Evolutionary conservation across 148 eudicot species (phyloP), one percentile per base, ranked within the genome.

Genomic region (Agrostemma githago): DNA sequence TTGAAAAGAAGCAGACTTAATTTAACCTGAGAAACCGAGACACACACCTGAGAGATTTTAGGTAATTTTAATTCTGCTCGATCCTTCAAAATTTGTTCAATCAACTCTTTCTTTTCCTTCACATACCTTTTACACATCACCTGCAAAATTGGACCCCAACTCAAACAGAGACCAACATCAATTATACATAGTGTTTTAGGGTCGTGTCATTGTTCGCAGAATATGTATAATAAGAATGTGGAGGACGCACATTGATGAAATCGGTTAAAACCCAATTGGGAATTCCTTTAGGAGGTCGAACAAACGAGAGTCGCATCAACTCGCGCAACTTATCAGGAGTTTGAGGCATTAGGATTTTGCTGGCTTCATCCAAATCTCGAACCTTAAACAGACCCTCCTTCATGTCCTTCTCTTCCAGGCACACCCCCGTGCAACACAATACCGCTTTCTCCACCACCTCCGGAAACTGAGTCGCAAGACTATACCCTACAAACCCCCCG

Each of bases 401-500:
- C 92, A 93, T 72, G 79, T 93, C 96, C 82, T 77, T 83, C 82
- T 90, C 96, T 86, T 93, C 94, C 82, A 93, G 82, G 71, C 91
- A 89, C 57, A 93, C 92, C 8, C 98, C 98, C 0, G 92, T 43
- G 54, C 97, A 91, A 61, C 97, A 89, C 34, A 91, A 48, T 81
- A 85, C 98, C 73, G 88, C 74, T 87, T 79, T 88, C 81, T 91
- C 97, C 62, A 91, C 86, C 56, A 76, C 85, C 80, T 86, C 87
- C 15, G 98, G 98, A 60, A 79, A 93, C 83, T 87, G 90, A 6
- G 66, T 86, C 19, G 95, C 94, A 88, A 91, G 69, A 65, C 92
- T 91, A 34, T 93, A 93, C 76, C 85, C 92, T 6, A 93, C 98
- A 58, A 93, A 93, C 5, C 97, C 97, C 6, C 97, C 98, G 53